phyloP scores from a whole-genome alignment of 805 yeast species.

The Kluyveromyces starmeri region DNA sequence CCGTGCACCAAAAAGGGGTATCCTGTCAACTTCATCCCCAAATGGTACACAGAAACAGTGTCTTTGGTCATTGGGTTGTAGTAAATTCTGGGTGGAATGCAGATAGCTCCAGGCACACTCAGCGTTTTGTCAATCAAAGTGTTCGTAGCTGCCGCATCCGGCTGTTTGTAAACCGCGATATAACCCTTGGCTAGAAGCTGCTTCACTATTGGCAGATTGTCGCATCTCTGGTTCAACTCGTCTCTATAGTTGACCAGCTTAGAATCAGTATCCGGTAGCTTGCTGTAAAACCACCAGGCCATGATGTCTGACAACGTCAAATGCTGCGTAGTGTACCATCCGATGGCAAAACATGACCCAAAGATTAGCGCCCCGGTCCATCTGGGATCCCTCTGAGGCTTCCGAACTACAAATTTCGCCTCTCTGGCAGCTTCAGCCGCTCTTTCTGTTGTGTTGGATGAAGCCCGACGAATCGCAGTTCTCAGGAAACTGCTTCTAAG shows the following conservation, averaged over 20 bases:
- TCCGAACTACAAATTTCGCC: conserved; percentile 5
- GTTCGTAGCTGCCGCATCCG: conserved; percentile 32
- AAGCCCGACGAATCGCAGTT: conserved; percentile 3
- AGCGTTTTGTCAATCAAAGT: conserved; percentile 43
- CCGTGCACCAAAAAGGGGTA: conserved; percentile 87
- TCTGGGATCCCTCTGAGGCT: conserved; percentile 6
- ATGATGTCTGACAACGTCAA: conserved; percentile 29
- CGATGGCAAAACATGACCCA: conserved; percentile 23
- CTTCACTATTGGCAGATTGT: conserved; percentile 42
- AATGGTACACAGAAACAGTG: conserved; percentile 58
- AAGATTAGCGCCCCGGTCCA: conserved; percentile 24
- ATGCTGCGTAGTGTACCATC: conserved; percentile 28
- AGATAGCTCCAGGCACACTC: conserved; percentile 68
- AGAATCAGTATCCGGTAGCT: conserved; percentile 22
- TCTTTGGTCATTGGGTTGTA: conserved; percentile 48
- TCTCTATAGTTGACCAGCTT: conserved; percentile 24
- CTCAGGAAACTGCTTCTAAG: conserved; percentile 6
- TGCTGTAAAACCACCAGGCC: conserved; percentile 28
- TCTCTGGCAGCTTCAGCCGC: background rate
- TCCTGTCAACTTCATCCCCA: conserved; percentile 74
- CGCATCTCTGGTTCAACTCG: conserved; percentile 39
- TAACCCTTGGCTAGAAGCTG: conserved; percentile 34
- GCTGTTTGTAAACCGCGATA: conserved; percentile 28
- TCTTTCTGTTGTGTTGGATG: background rate
- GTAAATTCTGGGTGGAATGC: conserved; percentile 63